Conservation (phyloP, 306 rosid species). For the Castanea sativa region DNA sequence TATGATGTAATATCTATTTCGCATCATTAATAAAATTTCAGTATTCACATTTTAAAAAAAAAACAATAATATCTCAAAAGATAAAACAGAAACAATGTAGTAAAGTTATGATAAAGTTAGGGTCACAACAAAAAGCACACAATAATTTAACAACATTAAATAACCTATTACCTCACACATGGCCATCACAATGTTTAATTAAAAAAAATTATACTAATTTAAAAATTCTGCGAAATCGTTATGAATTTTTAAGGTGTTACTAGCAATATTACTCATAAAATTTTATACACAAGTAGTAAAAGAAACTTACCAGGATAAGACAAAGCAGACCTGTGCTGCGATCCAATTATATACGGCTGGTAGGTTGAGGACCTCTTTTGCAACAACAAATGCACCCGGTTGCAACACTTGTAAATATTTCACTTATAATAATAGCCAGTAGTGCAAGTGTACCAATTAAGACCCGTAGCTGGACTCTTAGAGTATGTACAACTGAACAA, state of each 20-base stretch:
- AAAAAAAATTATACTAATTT: no score
- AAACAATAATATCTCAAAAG: not conserved
- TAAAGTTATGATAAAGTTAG: not conserved
- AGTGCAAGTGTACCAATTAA: constrained; percentile 65
- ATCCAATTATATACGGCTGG: constrained; percentile 46
- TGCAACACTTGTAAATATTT: constrained; percentile 46
- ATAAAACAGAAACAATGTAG: not conserved
- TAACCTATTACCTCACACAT: no score
- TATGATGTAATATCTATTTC: no score
- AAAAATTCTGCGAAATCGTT: no score
- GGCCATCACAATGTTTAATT: no score
- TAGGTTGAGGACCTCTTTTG: constrained; percentile 37
- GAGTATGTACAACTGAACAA: constrained; percentile 65
- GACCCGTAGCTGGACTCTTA: constrained; percentile 60
- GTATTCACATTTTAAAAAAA: not conserved
- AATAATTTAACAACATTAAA: no score
- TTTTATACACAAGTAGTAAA: not conserved
- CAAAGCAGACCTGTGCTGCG: constrained; percentile 55
- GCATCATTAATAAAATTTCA: no score
- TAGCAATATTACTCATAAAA: no score
- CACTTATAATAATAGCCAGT: constrained; percentile 62
- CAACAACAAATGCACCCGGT: constrained; percentile 85
- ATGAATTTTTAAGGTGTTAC: no score
- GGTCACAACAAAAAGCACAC: no score
- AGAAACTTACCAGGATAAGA: constrained; percentile 64